Evolutionary conservation across 1,139 yeast species (phyloP), one percentile per base, ranked within the genome.

Genomic region (Debaryomyces subglobosus): DNA sequence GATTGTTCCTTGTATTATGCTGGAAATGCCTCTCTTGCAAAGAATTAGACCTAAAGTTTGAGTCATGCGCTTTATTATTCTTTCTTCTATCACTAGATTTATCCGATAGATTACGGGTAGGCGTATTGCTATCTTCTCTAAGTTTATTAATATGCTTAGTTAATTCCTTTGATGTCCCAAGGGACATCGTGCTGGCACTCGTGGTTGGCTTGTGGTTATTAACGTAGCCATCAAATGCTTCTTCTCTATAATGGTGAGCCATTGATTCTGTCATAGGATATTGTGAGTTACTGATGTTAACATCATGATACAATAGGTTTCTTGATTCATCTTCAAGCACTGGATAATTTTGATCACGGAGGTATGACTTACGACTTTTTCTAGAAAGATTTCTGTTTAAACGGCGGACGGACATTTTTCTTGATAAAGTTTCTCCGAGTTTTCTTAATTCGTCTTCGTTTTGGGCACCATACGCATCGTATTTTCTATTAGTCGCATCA

Each of bases 341-440:
- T 6, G 45, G 25, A 24, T 35, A 24, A 6, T 40, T 43, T 40
- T 51, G 55, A 45, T 47, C 48, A 4, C 47, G 44, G 6, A 51
- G 29, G 47, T 44, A 24, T 4, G 40, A 29, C 41, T 47, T 40
- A 20, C 36, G 23, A 10, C 18, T 23, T 24, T 18, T 48, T 30
- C 51, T 43, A 8, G 53, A 35, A 7, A 49, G 34, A 39, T 52
- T 46, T 39, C 48, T 49, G 33, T 61, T 58, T 23, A 64, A 51
- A 43, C 61, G 67, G 45, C 70, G 54, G 0, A 67, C 69, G 1
- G 71, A 63, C 3, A 63, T 46, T 38, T 64, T 63, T 45, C 64
- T 55, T 1, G 71, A 66, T 23, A 71, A 55, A 7, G 69, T 58
- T 52, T 67, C 69, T 2, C 77, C 76, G 35, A 71, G 54, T 45